Percentiles rank a stretch among this genome's conserved stretches.
Conservation (phyloP, 139 green algal species). For the Klebsormidium nitens region DNA sequence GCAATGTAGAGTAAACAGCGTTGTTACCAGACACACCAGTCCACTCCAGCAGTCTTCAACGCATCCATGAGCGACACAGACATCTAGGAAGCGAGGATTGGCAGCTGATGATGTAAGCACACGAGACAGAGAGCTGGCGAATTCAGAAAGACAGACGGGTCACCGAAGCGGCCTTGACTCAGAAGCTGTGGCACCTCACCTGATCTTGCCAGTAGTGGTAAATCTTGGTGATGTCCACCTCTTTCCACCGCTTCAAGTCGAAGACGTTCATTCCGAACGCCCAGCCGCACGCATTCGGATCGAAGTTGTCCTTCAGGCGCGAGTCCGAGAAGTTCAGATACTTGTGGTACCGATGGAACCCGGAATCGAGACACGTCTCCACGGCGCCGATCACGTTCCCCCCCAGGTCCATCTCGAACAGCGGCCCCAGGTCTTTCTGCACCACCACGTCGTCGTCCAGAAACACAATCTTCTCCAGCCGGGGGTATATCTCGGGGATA, state of each 20-base stretch:
- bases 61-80: too few relatives aligned
- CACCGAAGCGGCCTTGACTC: too few relatives aligned
- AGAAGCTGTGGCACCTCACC: too few relatives aligned
- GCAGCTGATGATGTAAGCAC: too few relatives aligned
- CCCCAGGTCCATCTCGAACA: conserved; percentile 19
- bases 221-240: conserved; percentile 19
- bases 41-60: too few relatives aligned
- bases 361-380: conserved; percentile 31
- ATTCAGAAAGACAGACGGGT: too few relatives aligned
- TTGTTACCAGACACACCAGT: too few relatives aligned
- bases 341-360: conserved; percentile 37
- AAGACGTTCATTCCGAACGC: conserved; percentile 43
- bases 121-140: too few relatives aligned
- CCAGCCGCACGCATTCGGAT: conserved; percentile 34
- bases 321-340: conserved; percentile 38
- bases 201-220: conserved; percentile 40
- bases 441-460: conserved; percentile 31
- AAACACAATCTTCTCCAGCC: conserved; percentile 25
- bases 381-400: conserved; percentile 36
- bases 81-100: too few relatives aligned
- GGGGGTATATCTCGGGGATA: conserved; percentile 27
- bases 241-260: conserved; percentile 25
- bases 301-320: conserved; percentile 20
- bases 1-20: too few relatives aligned
- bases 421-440: conserved; percentile 5